These are phyloP conservation scores for Xylaria sp. DNA, from an alignment of 2,329 filamentous ascomycete species.

Conservation along the genomic window DNA sequence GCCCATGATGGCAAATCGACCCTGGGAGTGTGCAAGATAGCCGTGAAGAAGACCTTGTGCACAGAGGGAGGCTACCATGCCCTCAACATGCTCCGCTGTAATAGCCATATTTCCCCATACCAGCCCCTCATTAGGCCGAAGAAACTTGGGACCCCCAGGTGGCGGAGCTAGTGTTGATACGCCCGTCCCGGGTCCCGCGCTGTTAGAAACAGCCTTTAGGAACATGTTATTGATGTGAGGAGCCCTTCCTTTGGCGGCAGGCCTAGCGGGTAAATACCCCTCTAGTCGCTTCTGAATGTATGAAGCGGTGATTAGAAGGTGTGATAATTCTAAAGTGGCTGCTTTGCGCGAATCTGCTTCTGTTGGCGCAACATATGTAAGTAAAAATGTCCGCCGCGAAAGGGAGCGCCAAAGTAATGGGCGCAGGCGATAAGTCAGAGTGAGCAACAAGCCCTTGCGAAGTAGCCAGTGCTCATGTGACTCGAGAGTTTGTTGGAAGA, in stretches of 20 bases:
- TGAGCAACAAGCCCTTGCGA: conserved; percentile 77
- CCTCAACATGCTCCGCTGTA: conserved; percentile 76
- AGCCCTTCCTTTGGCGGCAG: conserved; percentile 50
- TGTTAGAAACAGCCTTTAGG: conserved; percentile 64
- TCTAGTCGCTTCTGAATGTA: conserved; percentile 74
- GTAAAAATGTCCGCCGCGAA: conserved; percentile 78
- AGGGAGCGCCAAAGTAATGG: conserved; percentile 87
- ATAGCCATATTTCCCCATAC: conserved; percentile 72
- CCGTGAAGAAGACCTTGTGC: conserved; percentile 85
- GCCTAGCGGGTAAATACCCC: conserved; percentile 61
- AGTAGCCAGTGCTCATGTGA: conserved; percentile 78
- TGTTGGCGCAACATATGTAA: conserved; percentile 77
- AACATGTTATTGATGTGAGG: conserved; percentile 63
- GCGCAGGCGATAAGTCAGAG: conserved; percentile 80
- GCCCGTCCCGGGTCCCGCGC: conserved; percentile 47
- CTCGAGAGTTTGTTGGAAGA: conserved; percentile 76
- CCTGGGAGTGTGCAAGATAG: conserved; percentile 81
- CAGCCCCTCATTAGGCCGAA: conserved; percentile 68
- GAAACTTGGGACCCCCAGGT: conserved; percentile 58
- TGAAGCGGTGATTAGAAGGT: conserved; percentile 72
- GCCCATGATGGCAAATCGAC: conserved; percentile 84
- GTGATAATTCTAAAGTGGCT: conserved; percentile 77
- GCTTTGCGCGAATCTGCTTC: conserved; percentile 68
- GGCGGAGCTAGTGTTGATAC: conserved; percentile 60
- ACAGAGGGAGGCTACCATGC: conserved; percentile 78